phyloP scores from a whole-genome alignment of 495 filamentous ascomycete species.

The Aeminium ludgeri region DNA sequence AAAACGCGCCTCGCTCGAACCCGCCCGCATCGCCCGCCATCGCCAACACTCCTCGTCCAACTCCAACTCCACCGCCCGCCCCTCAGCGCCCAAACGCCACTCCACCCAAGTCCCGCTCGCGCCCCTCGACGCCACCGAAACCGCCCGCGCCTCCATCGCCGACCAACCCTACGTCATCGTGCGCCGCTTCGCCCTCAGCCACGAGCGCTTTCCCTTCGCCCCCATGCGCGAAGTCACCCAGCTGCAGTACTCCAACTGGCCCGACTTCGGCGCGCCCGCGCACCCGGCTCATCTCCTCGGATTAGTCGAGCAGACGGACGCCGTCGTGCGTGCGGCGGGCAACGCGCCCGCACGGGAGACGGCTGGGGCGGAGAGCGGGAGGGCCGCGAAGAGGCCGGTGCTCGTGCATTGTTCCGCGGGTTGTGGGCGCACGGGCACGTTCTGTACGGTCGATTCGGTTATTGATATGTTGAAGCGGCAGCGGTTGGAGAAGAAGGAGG shows the following conservation, averaged over 20 bases:
- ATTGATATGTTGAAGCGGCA: constrained; percentile 85
- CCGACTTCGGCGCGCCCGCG: constrained; percentile 87
- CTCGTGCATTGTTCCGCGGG: constrained; percentile 92
- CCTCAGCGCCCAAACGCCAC: constrained; percentile 24
- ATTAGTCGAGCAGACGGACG: constrained; percentile 70
- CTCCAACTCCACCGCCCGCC: no score
- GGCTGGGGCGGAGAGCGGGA: constrained; percentile 45
- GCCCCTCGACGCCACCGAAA: constrained; percentile 7
- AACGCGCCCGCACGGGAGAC: constrained; percentile 19
- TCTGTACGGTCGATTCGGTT: constrained; percentile 90
- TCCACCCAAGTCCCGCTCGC: constrained; percentile 22
- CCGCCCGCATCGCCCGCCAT: constrained; percentile 25
- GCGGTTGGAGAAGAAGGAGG: constrained; percentile 21
- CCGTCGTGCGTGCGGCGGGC: constrained; percentile 27
- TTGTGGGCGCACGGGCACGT: constrained; percentile 87
- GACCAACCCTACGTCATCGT: constrained; percentile 65
- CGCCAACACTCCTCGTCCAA: no score
- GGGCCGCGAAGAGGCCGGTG: constrained; percentile 44
- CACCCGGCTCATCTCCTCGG: constrained; percentile 72
- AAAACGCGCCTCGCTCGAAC: constrained; percentile 58
- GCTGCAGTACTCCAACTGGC: constrained; percentile 86
- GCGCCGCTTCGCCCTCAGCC: constrained; percentile 70
- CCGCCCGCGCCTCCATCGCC: constrained; percentile 15
- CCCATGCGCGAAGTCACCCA: constrained; percentile 89
- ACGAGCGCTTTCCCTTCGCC: constrained; percentile 60